phyloP scores from a whole-genome alignment of 2,329 filamentous ascomycete species.

The Botrytis paeoniae region DNA sequence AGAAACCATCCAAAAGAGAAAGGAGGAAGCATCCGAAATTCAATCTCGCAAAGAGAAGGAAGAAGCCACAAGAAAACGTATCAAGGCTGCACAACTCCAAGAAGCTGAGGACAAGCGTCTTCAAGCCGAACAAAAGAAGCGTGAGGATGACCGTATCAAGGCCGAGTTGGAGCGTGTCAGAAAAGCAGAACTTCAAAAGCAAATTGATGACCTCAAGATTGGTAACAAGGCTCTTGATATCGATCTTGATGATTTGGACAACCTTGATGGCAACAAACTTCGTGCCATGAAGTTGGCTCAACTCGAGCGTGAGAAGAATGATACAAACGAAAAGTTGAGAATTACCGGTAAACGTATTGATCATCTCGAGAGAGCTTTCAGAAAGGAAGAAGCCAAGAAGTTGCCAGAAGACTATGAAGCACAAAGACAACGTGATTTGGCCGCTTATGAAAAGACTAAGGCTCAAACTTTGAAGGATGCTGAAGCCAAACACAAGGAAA shows the following conservation, averaged over 20 bases:
- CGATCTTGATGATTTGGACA: slow-evolving; percentile 77
- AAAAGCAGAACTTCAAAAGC: slow-evolving; percentile 90
- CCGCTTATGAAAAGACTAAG: slow-evolving; percentile 77
- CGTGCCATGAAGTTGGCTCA: slow-evolving; percentile 93
- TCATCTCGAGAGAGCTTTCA: slow-evolving; percentile 93
- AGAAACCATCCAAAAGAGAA: slow-evolving; percentile 91
- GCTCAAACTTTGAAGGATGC: slow-evolving; percentile 74
- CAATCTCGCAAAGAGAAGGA: slow-evolving; percentile 88
- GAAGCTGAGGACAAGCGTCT: slow-evolving; percentile 88
- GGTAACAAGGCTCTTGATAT: slow-evolving; percentile 73
- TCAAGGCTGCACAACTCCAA: slow-evolving; percentile 81
- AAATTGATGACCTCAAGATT: slow-evolving; percentile 86
- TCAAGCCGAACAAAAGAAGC: slow-evolving; percentile 87
- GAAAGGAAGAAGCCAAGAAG: slow-evolving; percentile 93
- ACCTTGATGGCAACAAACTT: slow-evolving; percentile 83
- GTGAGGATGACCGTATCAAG: slow-evolving; percentile 80
- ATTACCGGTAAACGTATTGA: slow-evolving; percentile 94
- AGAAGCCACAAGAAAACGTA: slow-evolving; percentile 81
- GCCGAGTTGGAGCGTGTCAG: slow-evolving; percentile 87
- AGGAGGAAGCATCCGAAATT: slow-evolving; percentile 88
- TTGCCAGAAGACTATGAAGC: slow-evolving; percentile 78
- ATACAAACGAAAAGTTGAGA: slow-evolving; percentile 84
- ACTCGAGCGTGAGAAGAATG: slow-evolving; percentile 97
- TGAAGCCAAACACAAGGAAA: slow-evolving; percentile 86
- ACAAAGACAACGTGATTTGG: slow-evolving; percentile 75